Base-by-base conservation (phyloP, 2,329 filamentous ascomycete genomes). In the Cytospora piceicola region DNA sequence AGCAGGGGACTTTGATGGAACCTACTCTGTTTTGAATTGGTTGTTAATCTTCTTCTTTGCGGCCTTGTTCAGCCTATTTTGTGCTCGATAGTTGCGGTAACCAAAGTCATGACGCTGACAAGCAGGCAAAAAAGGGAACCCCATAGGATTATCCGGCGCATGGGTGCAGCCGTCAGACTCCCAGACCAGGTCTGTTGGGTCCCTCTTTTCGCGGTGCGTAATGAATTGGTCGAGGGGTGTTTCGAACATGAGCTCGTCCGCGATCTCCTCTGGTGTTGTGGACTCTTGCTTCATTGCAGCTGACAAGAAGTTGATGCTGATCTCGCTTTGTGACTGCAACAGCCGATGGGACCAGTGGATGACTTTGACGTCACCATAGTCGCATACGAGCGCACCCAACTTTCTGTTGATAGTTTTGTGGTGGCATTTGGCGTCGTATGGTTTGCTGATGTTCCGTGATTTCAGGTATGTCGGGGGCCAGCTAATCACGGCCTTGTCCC, bases 101-200 rank as follows among this genome's bases (percentile, higher is more conserved):
- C 83, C 83, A 72, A 87, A 87, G 70, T 87, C 85, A 67, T 87
- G 84, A 8, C 85, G 82, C 66, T 82, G 73, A 75, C 83, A 85
- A 15, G 77, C 79, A 0, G 76, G 78, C 3, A 73, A 29, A 49
- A 82, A 83, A 14, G 78, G 74, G 70, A 80, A 83, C 2, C 77
- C 76, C 34, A 78, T 76, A 0, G 80, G 80, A 68, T 80, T 81
- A 58, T 82, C 77, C 0, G 79, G 79, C 1, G 79, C 78, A 0
- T 68, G 70, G 4, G 77, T 77, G 75, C 80, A 82, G 54, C 76
- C 78, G 60, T 82, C 79, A 1, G 79, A 79, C 5, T 69, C 67
- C 80, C 79, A 82, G 72, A 78, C 72, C 0, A 81, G 71, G 1
- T 59, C 73, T 0, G 77, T 32, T 0, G 83, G 83, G 54, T 79